phyloP scores from a whole-genome alignment of 108 stramenopile genomes.

The Skeletonema grethae region DNA sequence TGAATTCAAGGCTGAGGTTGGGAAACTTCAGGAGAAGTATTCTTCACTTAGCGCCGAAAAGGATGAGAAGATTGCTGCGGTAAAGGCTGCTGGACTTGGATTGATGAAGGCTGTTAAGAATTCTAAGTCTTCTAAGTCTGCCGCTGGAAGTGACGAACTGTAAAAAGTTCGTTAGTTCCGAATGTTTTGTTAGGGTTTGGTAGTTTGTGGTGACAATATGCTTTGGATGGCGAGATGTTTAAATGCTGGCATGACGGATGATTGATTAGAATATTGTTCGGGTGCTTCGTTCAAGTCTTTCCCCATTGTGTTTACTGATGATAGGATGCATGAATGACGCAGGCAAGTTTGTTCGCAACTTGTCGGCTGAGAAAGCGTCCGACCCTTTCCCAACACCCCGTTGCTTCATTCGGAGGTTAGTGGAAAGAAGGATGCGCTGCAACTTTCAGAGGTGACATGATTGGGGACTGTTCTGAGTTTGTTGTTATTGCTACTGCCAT shows the following conservation, averaged over 20 bases:
- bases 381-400: constrained; percentile 30
- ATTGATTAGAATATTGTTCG: constrained; percentile 1
- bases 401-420: constrained; percentile 40
- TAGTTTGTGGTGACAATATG: not conserved
- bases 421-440: constrained; percentile 37
- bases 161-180: constrained; percentile 11
- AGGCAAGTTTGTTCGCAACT: constrained; percentile 4
- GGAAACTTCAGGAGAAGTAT: constrained; percentile 59
- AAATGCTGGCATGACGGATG: not conserved
- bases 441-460: constrained; percentile 4
- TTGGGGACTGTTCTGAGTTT: not conserved
- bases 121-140: constrained; percentile 26
- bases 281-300: constrained; percentile 1
- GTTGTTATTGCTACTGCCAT: not conserved
- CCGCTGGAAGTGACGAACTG: constrained; percentile 38
- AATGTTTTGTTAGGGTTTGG: not conserved
- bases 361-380: constrained; percentile 27
- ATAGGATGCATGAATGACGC: constrained; percentile 36
- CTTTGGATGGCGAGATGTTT: not conserved
- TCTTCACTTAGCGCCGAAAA: constrained; percentile 39
- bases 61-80: constrained; percentile 46
- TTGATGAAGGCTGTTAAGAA: constrained; percentile 47
- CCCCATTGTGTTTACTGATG: constrained; percentile 12
- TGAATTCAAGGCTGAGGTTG: constrained; percentile 60
- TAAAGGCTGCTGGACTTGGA: constrained; percentile 58